Conservation (phyloP, 2,329 filamentous ascomycete genomes). For the Aspergillus ochraceoroseus region DNA sequence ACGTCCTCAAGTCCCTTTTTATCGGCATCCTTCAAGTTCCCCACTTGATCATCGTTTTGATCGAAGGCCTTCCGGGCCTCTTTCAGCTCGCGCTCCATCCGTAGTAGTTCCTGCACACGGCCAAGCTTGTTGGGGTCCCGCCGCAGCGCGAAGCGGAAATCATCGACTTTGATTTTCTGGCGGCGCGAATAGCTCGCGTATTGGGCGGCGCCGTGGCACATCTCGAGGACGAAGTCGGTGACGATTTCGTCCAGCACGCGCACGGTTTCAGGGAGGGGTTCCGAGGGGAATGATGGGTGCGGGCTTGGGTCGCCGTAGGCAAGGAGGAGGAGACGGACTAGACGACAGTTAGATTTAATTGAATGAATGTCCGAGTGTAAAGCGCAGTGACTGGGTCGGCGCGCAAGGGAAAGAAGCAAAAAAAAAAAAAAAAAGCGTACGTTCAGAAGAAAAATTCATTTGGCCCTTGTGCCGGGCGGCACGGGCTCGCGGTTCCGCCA, state of each 20-base stretch:
- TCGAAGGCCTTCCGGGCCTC: constrained; percentile 63
- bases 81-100: constrained; percentile 82
- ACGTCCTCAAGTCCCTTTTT: constrained; percentile 34
- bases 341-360: too few relatives aligned
- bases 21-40: constrained; percentile 34
- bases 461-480: constrained; percentile 76
- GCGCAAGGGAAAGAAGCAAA: background rate
- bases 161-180: constrained; percentile 96
- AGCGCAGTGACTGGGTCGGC: too few relatives aligned
- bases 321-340: constrained; percentile 43
- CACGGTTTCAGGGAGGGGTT: constrained; percentile 77
- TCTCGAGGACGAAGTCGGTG: constrained; percentile 92
- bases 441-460: constrained; percentile 71
- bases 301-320: constrained; percentile 45
- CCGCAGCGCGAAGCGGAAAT: constrained; percentile 91
- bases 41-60: constrained; percentile 43
- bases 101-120: constrained; percentile 80
- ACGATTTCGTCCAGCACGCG: constrained; percentile 89
- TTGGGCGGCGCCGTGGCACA: constrained; percentile 82
- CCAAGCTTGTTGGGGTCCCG: constrained; percentile 81
- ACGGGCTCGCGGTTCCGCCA: constrained; percentile 71
- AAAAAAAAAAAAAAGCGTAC: constrained; percentile 44
- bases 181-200: constrained; percentile 80
- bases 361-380: too few relatives aligned
- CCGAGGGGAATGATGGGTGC: constrained; percentile 61